phyloP scores from a whole-genome alignment of 345 rosid genomes.

The Melaleuca alternifolia region DNA sequence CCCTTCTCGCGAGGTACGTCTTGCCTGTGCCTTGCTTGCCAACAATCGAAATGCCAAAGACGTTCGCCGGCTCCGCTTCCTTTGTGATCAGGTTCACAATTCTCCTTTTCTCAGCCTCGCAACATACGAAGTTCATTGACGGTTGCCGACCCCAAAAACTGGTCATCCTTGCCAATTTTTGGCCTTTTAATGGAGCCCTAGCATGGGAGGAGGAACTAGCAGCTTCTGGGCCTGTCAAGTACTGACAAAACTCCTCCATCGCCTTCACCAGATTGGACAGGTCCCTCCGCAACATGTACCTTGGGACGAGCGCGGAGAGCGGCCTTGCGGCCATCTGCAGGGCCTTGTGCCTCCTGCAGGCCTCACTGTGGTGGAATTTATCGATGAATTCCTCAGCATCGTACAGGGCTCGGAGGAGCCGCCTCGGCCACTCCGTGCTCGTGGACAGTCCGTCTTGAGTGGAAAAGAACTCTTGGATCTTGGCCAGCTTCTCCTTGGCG shows the following conservation, averaged over 20 bases:
- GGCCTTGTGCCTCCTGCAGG: too few species aligned
- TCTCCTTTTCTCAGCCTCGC: too few species aligned
- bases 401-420: neutral
- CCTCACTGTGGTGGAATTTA: neutral
- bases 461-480: neutral
- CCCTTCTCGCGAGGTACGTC: conserved; percentile 1
- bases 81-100: neutral
- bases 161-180: too few species aligned
- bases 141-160: too few species aligned
- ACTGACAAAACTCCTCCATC: neutral
- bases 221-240: neutral
- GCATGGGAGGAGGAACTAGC: too few species aligned
- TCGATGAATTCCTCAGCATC: neutral
- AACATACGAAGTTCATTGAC: too few species aligned
- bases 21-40: conserved; percentile 11
- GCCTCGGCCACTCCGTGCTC: neutral
- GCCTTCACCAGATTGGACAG: neutral
- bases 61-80: too few species aligned
- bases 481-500: neutral
- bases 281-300: neutral
- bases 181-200: too few species aligned
- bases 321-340: too few species aligned
- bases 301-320: neutral
- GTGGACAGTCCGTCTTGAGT: neutral
- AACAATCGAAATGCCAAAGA: neutral